A percentile compares a stretch with the other conserved stretches of the same genome.
Evolutionary conservation across 495 filamentous ascomycete genomes (phyloP).

Genomic region (Xylaria nigripes): DNA sequence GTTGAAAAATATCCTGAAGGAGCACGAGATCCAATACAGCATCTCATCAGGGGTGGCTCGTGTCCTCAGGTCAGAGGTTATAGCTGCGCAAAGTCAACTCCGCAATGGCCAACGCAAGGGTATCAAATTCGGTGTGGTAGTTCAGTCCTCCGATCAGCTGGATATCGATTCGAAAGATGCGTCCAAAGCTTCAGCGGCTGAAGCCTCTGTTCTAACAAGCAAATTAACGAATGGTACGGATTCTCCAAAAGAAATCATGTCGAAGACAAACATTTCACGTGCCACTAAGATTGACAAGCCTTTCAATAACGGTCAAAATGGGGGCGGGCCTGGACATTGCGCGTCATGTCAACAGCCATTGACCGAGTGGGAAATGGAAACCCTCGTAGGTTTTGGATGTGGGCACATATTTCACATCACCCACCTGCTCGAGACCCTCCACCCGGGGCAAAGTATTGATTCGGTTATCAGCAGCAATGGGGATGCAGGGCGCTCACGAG

Average conservation of each 20-base stretch:
- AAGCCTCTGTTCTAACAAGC: constrained; percentile 17
- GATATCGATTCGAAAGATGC: constrained; percentile 30
- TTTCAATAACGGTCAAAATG: constrained; percentile 13
- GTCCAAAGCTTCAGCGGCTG: background rate
- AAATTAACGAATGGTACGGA: constrained; percentile 22
- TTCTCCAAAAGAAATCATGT: constrained; percentile 18
- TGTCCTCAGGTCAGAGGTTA: constrained; percentile 81
- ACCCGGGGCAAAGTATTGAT: constrained; percentile 31
- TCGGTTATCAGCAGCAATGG: constrained; percentile 30
- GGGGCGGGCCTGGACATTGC: constrained; percentile 45
- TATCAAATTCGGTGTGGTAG: constrained; percentile 75
- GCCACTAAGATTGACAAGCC: constrained; percentile 8
- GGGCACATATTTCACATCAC: constrained; percentile 84
- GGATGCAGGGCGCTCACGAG: constrained; percentile 28
- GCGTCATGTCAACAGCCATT: constrained; percentile 57
- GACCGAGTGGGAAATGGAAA: constrained; percentile 55
- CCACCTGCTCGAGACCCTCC: constrained; percentile 55
- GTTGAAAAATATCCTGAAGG: constrained; percentile 74
- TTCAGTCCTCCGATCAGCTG: constrained; percentile 33
- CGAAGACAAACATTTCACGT: constrained; percentile 26
- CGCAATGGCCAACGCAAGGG: constrained; percentile 69
- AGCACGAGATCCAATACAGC: constrained; percentile 86
- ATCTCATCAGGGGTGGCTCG: constrained; percentile 85
- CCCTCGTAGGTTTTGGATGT: constrained; percentile 85
- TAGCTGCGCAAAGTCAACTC: constrained; percentile 67